A percentile compares a stretch with the other conserved stretches of the same genome.
These are phyloP conservation scores for Microstegium vimineum DNA, from an alignment of 176 grass and related monocot species.

Conservation along the genomic window DNA sequence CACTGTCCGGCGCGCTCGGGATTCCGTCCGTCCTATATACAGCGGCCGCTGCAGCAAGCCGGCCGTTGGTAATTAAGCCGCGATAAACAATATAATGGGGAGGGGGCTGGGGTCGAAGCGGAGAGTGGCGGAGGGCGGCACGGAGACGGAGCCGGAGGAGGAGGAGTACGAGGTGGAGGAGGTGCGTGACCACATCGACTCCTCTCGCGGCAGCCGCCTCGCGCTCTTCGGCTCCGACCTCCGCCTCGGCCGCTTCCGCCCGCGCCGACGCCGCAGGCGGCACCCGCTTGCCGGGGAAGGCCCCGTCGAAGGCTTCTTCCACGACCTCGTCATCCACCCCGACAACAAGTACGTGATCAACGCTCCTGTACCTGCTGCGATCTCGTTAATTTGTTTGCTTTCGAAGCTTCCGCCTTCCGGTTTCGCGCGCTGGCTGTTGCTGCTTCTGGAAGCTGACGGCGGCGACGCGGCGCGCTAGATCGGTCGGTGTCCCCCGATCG, in stretches of 20 bases:
- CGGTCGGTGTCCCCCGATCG: background rate
- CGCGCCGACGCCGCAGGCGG: slow-evolving; percentile 14
- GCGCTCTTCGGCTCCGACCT: slow-evolving; percentile 53
- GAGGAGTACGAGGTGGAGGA: slow-evolving; percentile 72
- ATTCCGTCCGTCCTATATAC: background rate
- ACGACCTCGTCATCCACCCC: slow-evolving; percentile 63
- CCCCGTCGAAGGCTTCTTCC: slow-evolving; percentile 12
- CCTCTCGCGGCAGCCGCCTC: slow-evolving; percentile 56
- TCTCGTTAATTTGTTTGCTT: background rate
- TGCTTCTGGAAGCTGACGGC: slow-evolving; percentile 1
- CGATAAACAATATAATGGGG: slow-evolving; percentile 16
- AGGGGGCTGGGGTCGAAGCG: slow-evolving; percentile 33
- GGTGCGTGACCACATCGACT: slow-evolving; percentile 41
- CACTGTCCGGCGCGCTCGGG: background rate
- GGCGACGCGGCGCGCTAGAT: background rate
- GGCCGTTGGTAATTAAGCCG: background rate
- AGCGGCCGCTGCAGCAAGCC: background rate
- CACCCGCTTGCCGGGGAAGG: background rate
- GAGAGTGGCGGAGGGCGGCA: slow-evolving; percentile 7
- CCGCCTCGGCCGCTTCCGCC: slow-evolving; percentile 38
- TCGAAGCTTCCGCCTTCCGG: background rate
- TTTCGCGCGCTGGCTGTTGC: background rate
- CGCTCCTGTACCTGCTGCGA: background rate
- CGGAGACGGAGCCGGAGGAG: background rate
- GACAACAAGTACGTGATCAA: slow-evolving; percentile 41